Evolutionary conservation across 176 grass and related monocot species (phyloP).

Genomic region (Olyra latifolia): DNA sequence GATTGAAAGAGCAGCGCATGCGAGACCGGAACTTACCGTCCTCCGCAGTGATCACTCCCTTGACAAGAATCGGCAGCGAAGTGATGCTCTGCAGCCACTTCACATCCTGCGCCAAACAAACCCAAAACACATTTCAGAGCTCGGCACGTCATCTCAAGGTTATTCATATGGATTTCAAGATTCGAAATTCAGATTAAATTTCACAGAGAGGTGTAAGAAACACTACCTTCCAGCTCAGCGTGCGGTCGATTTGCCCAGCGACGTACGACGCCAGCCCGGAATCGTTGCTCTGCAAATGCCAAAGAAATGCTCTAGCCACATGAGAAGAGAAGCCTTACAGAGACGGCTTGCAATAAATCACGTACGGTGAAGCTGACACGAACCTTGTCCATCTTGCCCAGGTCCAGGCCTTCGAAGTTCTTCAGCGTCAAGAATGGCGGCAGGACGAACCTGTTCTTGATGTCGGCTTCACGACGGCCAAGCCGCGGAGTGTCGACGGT

Average conservation of each 20-base stretch:
- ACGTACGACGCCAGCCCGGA: conserved; percentile 86
- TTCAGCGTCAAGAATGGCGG: conserved; percentile 74
- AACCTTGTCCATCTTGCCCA: conserved; percentile 82
- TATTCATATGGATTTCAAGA: not conserved
- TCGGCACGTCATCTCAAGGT: not conserved
- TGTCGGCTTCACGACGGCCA: conserved; percentile 82
- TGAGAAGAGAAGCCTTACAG: not conserved
- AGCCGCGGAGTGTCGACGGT: conserved; percentile 85
- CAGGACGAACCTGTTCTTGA: conserved; percentile 88
- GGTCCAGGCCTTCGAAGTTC: conserved; percentile 79
- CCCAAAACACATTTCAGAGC: not conserved
- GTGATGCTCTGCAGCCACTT: conserved; percentile 97
- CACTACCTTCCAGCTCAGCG: conserved; percentile 84
- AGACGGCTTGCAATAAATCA: not conserved
- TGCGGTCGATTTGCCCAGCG: conserved; percentile 75
- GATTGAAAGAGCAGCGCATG: not conserved
- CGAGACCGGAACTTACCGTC: conserved; percentile 53
- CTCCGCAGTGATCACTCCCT: conserved; percentile 85
- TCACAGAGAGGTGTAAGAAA: not conserved
- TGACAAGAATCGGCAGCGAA: conserved; percentile 81
- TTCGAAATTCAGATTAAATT: not conserved
- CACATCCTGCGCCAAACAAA: conserved; percentile 54
- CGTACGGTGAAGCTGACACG: not conserved
- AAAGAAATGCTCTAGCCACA: not conserved
- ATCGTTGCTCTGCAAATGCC: conserved; percentile 57